These are phyloP conservation scores for Aspergillus sclerotialis DNA, from an alignment of 2,329 filamentous ascomycete genomes.

Conservation along the genomic window DNA sequence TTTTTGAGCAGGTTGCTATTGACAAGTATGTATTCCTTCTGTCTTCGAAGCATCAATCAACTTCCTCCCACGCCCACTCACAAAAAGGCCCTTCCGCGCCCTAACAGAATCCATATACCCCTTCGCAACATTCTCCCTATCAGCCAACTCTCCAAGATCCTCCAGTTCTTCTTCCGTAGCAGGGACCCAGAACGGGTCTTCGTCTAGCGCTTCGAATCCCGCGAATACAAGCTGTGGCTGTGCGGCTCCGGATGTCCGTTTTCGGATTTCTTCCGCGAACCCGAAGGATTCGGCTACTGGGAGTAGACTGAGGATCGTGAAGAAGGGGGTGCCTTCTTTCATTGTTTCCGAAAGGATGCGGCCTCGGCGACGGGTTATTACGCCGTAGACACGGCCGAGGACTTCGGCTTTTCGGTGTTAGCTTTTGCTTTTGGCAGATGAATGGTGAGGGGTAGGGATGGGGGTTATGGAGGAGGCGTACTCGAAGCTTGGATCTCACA, in stretches of 20 bases:
- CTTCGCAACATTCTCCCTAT: constrained; percentile 93
- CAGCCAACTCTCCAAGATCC: constrained; percentile 87
- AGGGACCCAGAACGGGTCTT: constrained; percentile 97
- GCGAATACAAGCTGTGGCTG: constrained; percentile 90
- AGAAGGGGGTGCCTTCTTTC: constrained; percentile 93
- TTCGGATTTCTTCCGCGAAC: constrained; percentile 93
- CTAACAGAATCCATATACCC: constrained; percentile 89
- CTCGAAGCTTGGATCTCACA: constrained; percentile 95
- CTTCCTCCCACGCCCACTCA: constrained; percentile 68
- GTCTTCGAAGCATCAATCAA: constrained; percentile 88
- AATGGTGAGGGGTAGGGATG: not conserved
- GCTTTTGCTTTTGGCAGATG: constrained; percentile 5
- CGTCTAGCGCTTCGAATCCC: constrained; percentile 85
- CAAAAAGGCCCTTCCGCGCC: constrained; percentile 76
- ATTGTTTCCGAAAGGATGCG: constrained; percentile 84
- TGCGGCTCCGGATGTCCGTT: constrained; percentile 82
- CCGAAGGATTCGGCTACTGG: constrained; percentile 95
- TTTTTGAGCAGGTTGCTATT: no score
- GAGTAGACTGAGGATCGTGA: constrained; percentile 80
- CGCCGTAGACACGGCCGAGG: constrained; percentile 88
- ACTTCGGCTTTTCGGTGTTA: constrained; percentile 62
- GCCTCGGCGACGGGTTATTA: constrained; percentile 90
- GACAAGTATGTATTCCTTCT: no score
- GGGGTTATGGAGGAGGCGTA: constrained; percentile 37
- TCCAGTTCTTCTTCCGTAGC: constrained; percentile 95